These are phyloP conservation scores for Amborella trichopoda DNA, from an alignment of 164 flowering plant species.

Conservation along the genomic window DNA sequence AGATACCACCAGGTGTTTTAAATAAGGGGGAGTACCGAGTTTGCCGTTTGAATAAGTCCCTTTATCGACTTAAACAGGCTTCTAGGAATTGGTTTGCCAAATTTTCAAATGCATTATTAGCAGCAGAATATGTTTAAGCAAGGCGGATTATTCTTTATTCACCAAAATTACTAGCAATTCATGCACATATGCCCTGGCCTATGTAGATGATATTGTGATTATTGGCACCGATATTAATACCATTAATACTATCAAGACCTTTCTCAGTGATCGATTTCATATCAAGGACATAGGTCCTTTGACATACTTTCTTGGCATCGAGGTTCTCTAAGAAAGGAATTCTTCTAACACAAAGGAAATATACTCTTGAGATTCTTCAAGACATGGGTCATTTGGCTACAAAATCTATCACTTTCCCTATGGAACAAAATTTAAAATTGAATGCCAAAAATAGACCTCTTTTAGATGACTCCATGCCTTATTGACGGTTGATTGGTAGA, in stretches of 20 bases:
- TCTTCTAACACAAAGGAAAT: neutral
- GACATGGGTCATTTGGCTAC: neutral
- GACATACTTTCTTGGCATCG: neutral
- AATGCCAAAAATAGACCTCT: neutral
- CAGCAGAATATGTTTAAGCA: neutral
- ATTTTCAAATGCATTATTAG: neutral
- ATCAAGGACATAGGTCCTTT: neutral
- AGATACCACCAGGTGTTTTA: too few species aligned
- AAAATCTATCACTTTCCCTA: neutral
- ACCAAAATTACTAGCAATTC: neutral
- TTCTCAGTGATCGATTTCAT: neutral
- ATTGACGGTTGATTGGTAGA: neutral
- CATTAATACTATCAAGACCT: neutral
- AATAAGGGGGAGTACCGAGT: neutral
- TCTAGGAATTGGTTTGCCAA: neutral
- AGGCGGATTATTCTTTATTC: slow-evolving; percentile 1
- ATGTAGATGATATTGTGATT: neutral
- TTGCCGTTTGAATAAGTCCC: neutral
- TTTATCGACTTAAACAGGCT: neutral
- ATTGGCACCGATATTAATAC: neutral
- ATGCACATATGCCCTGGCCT: neutral
- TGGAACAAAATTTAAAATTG: neutral
- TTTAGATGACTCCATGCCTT: neutral
- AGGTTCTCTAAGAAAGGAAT: neutral
- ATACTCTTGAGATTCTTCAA: neutral